Evolutionary conservation across 768 basidiomycete genomes (phyloP).

Genomic region (Hydnomerulius pinastri): DNA sequence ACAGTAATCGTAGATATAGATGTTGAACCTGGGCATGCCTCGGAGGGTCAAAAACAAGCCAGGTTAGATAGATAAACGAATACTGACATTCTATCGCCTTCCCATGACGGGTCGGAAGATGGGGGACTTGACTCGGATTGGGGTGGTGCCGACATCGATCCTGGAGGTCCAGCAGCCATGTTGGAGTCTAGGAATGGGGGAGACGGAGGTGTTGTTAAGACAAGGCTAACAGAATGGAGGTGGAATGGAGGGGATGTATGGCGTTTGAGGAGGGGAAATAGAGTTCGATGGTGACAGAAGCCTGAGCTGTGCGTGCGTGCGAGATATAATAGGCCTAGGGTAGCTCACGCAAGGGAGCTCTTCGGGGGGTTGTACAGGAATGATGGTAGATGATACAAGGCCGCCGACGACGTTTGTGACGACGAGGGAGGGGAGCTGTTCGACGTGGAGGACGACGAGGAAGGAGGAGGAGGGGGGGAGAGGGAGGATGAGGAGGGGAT

Average conservation of each 20-base stretch:
- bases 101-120: slow-evolving; percentile 61
- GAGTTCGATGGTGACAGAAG: slow-evolving; percentile 7
- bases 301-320: slow-evolving; percentile 12
- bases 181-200: slow-evolving; percentile 1
- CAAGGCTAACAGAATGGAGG: slow-evolving; percentile 1
- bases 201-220: not conserved
- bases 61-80: slow-evolving; percentile 1
- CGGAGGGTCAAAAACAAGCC: slow-evolving; percentile 7
- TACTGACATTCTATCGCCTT: slow-evolving; percentile 81
- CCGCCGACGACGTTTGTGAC: slow-evolving; percentile 4
- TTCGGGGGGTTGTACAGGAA: not conserved
- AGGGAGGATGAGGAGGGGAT: not conserved
- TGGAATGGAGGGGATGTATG: slow-evolving; percentile 2
- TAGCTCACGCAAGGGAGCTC: slow-evolving; percentile 8
- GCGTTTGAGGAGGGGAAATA: slow-evolving; percentile 4
- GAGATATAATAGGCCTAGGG: slow-evolving; percentile 20
- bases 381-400: slow-evolving; percentile 2
- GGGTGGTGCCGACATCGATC: slow-evolving; percentile 24
- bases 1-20: slow-evolving; percentile 88
- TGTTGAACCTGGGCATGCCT: slow-evolving; percentile 68
- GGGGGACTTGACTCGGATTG: slow-evolving; percentile 11
- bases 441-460: not conserved
- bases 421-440: slow-evolving; percentile 9
- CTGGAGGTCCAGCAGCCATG: slow-evolving; percentile 26
- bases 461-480: not conserved